Base-by-base conservation (phyloP, 805 yeast species). In the Kodamaea leandrae region DNA sequence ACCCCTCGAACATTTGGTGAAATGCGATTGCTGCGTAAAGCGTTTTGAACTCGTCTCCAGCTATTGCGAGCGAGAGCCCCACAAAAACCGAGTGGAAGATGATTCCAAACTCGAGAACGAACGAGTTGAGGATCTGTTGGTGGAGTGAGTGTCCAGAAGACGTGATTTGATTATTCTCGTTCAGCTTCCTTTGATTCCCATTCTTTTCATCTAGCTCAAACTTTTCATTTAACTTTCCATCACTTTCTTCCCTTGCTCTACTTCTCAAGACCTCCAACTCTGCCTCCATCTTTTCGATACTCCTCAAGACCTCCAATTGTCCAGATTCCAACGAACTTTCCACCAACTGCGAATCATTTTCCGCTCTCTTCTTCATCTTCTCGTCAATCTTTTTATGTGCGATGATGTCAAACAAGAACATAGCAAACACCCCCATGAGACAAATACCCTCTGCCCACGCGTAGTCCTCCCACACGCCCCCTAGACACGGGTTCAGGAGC, bases 91-190 rank as follows among this genome's bases (percentile, higher is more conserved):
- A 57, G 45, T 60, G 66, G 53, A 60, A 60, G n/a, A 61, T 57
- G 15, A 61, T 55, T 15, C 66, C 66, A 37, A 61, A 59, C 46
- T 61, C 64, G 21, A 61, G 52, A 16, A 60, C 48, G 37, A 79
- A 72, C 1, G 78, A 74, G 9, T 76, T 74, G 7, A 81, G 54
- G 12, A 83, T 53, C 57, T 82, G 83, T 27, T 77, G 78, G 30
- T 74, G 65, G 52, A 20, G 35, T n/a, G 19, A 28, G 16, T 21
- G 24, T 6, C 24, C 9, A 9, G 24, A 21, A 6, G 24, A 21
- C 9, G 6, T 7, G 24, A 9, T 21, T 6, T 9, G 9, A 6
- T 21, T 21, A 12, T 26, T 26, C 29, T 26, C 13, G 14, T 23
- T 15, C 24, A 23, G 18, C 27, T 28, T 18, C 17, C 16, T 34